A percentile compares a stretch with the other conserved stretches of the same genome.
Evolutionary conservation across 164 flowering plant genomes (phyloP).

Genomic region (Hamamelis virginiana): DNA sequence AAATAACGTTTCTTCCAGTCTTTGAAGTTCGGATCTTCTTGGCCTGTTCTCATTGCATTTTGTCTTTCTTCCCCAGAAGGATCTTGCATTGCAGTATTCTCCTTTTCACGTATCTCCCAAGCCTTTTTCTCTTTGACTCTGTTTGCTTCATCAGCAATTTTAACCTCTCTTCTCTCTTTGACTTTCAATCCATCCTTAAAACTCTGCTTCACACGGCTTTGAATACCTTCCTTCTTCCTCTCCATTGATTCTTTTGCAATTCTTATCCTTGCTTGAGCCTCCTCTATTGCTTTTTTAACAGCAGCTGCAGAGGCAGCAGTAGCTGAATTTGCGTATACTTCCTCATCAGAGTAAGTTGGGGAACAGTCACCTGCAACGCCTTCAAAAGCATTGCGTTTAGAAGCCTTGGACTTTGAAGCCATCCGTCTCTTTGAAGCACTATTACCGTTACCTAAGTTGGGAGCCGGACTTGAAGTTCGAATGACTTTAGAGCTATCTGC

Average conservation of each 20-base stretch:
- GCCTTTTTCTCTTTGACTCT: constrained; percentile 12
- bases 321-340: constrained; percentile 47
- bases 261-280: constrained; percentile 54
- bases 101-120: constrained; percentile 10
- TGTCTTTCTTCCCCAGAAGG: not conserved
- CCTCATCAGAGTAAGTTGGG: constrained; percentile 40
- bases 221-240: constrained; percentile 33
- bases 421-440: constrained; percentile 10
- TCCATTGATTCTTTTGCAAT: constrained; percentile 50
- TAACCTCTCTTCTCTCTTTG: constrained; percentile 19
- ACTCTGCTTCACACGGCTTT: constrained; percentile 18
- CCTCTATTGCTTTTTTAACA: constrained; percentile 52
- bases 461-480: constrained; percentile 15
- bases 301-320: constrained; percentile 61
- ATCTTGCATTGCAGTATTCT: constrained; percentile 7
- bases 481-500: constrained; percentile 12
- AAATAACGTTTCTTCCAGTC: constrained; percentile 2
- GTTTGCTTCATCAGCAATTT: constrained; percentile 10
- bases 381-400: constrained; percentile 17
- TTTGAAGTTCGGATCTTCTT: not conserved
- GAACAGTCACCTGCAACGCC: constrained; percentile 16
- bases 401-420: constrained; percentile 16
- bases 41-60: not conserved
- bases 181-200: constrained; percentile 21
- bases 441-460: constrained; percentile 2